Percentiles rank a stretch among this genome's conserved stretches.
Evolutionary conservation across 768 basidiomycete species (phyloP).

Genomic region (Cyclocybe cylindracea): DNA sequence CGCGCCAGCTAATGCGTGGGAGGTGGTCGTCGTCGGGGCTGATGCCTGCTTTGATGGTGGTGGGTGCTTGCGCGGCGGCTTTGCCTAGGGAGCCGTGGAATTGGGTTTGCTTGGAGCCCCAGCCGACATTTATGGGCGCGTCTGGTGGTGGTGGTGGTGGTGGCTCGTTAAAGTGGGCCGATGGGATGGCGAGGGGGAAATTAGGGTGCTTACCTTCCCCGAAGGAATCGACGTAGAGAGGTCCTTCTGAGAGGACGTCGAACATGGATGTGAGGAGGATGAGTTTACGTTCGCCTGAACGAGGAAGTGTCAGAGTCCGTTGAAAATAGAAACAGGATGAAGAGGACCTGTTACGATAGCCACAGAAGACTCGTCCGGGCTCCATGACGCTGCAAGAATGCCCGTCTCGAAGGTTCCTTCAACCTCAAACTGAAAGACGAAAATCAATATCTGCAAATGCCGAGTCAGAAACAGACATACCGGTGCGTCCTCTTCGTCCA

Average conservation of each 20-base stretch:
- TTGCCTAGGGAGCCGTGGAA: slow-evolving; percentile 97
- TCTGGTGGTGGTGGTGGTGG: slow-evolving; percentile 51
- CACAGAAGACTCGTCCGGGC: slow-evolving; percentile 89
- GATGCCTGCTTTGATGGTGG: slow-evolving; percentile 40
- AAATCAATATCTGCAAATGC: slow-evolving; percentile 14
- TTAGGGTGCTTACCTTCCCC: slow-evolving; percentile 66
- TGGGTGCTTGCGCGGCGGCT: slow-evolving; percentile 62
- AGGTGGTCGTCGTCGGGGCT: slow-evolving; percentile 71
- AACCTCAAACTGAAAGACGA: slow-evolving; percentile 60
- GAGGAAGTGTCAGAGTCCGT: background rate
- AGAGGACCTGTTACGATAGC: slow-evolving; percentile 72
- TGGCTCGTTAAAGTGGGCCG: slow-evolving; percentile 9
- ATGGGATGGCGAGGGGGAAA: background rate
- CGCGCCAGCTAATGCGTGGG: slow-evolving; percentile 89
- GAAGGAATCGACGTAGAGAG: slow-evolving; percentile 72
- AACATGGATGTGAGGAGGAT: slow-evolving; percentile 89
- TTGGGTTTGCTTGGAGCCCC: slow-evolving; percentile 96
- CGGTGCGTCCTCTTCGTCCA: slow-evolving; percentile 48
- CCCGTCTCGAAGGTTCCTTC: slow-evolving; percentile 88
- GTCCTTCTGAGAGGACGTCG: slow-evolving; percentile 82
- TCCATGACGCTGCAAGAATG: slow-evolving; percentile 83
- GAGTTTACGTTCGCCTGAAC: slow-evolving; percentile 70
- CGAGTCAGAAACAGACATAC: slow-evolving; percentile 33
- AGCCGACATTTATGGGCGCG: slow-evolving; percentile 92
- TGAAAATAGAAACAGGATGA: background rate